Evolutionary conservation across 371 early-diverging fungal genomes (phyloP), one percentile per base, ranked within the genome.

Genomic region (Nematocida major): DNA sequence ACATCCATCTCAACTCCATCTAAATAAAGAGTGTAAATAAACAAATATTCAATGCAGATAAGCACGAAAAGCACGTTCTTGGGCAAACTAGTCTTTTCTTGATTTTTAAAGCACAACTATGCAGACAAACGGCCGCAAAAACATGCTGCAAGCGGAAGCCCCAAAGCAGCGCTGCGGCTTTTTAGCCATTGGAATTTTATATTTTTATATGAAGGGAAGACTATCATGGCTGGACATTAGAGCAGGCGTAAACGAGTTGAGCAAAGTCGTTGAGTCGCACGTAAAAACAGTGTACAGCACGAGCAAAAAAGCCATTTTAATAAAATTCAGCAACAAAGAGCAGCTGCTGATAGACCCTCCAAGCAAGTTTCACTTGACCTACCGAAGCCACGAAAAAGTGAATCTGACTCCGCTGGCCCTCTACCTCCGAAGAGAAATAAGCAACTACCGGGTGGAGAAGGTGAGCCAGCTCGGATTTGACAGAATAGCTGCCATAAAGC

Each of bases 301-400:
- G 2, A 57, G 70, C 3, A 80, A 83, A 53, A 73, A 80, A 43
- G 54, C 79, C 13, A 76, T 83, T 48, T 79, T 78, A 40, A 76
- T 85, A 18, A 82, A 82, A 66, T 80, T 85, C 38, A 81, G 77
- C 57, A 79, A 67, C 67, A 82, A 83, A 73, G 81, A 84, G n/a
- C 69, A 82, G 50, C 62, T 85, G 7, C 76, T 83, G n/a, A 78
- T 84, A n/a, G 84, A 85, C 67, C 81, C 83, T 7, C 84, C 84
- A 36, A 67, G 81, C 49, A 77, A 83, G 57, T 73, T 84, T 13
- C 83, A 84, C 77, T 53, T 85, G 38, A 83, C 83, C 15, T 50
- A 73, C 45, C 42, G 32, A 18, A 30, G 24, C 18, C 54, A 62
- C 13, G 38, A 61, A 11, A 83, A 82, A 51, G 63, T 59, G 39